Base-by-base conservation (phyloP, 495 filamentous ascomycete genomes). In the Neurospora cerealis region DNA sequence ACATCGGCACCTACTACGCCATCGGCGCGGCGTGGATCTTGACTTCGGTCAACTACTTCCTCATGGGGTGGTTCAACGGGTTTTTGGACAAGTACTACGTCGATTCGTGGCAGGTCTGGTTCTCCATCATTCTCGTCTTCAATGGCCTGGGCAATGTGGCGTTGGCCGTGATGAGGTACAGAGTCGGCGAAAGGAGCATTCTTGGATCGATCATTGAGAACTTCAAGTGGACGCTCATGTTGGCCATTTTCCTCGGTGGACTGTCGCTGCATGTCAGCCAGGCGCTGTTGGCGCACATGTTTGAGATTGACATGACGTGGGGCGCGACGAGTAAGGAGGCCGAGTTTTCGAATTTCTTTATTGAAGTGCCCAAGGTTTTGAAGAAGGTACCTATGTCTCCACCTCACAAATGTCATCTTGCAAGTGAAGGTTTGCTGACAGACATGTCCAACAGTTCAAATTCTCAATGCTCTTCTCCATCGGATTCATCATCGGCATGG, bases 1-100 rank as follows among this genome's bases (percentile, higher is more conserved):
- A 95, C 79, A 92, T 95, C 75, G 92, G 93, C n/a, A 94, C 92
- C 19, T 95, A 95, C 83, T 95, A 94, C 80, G 92, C 92, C 71
- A 91, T 95, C 73, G 92, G 87, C 32, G 90, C 91, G 10, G 90
- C 92, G 54, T 94, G 92, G 92, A 86, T 94, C 77, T 86, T 95
- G 83, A 94, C 92, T 3, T 85, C 90, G 10, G 83, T 85, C 75
- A 95, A 95, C 83, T 95, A 93, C 81, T 92, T 94, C 83, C 82
- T 92, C 70, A 87, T 92, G 71, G 92, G 91, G 71, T 92, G 90
- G 89, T 92, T 89, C 84, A 90, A 89, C 78, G 91, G 89, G 6
- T 87, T 90, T 76, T 80, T 93, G 70, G 91, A 93, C 80, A 90
- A 93, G 79, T 92, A 91, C 83, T 93, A 93, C 78, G 84, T 93